These are phyloP conservation scores for Kwoniella pini DNA, from an alignment of 768 basidiomycete species.

Conservation along the genomic window DNA sequence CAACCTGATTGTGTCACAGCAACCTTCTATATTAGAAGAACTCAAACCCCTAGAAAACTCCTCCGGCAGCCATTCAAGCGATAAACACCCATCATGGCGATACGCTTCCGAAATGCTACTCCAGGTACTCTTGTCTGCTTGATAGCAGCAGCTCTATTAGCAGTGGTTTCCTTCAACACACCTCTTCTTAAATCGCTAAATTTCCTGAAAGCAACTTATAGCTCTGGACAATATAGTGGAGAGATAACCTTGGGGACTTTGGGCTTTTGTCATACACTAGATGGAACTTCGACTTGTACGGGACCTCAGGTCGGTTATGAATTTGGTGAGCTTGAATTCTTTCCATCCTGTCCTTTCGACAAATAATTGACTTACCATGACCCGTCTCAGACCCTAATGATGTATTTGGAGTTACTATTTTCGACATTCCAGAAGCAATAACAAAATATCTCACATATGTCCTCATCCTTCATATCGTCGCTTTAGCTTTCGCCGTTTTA, in stretches of 20 bases:
- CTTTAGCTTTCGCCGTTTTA: constrained; percentile 69
- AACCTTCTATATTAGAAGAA: too few species aligned
- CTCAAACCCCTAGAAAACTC: too few species aligned
- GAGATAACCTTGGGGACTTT: constrained; percentile 79
- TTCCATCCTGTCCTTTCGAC: too few species aligned
- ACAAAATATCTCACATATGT: constrained; percentile 96
- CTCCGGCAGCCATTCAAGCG: too few species aligned
- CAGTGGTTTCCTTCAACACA: constrained; percentile 84
- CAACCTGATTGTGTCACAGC: too few species aligned
- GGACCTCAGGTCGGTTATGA: constrained; percentile 81
- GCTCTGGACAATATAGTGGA: constrained; percentile 44
- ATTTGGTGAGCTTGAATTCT: constrained; percentile 79
- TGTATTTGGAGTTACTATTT: constrained; percentile 67
- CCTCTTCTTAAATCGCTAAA: constrained; percentile 85
- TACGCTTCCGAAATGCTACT: constrained; percentile 72
- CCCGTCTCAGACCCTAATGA: constrained; percentile 83
- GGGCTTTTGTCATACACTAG: constrained; percentile 70
- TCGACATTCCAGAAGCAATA: constrained; percentile 73
- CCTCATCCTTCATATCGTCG: constrained; percentile 87
- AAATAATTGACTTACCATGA: too few species aligned
- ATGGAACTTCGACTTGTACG: constrained; percentile 64
- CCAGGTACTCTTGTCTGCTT: constrained; percentile 85
- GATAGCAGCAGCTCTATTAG: constrained; percentile 73
- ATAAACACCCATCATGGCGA: constrained; percentile 48
- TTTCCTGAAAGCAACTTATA: constrained; percentile 65